Conservation (phyloP, 306 rosid species). For the Astragalus glycyphyllos region DNA sequence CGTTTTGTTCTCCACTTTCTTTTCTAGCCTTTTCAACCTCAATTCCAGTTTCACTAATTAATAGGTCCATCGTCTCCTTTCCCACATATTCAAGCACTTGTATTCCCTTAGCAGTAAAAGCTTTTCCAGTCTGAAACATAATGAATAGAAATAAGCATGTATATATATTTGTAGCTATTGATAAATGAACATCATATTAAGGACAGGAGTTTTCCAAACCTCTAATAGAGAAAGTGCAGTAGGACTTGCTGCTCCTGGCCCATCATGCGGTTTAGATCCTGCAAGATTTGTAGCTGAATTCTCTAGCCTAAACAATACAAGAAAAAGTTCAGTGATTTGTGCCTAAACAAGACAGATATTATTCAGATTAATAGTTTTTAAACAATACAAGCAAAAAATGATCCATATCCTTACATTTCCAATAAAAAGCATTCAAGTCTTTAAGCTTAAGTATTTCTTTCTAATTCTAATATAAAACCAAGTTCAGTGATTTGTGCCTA, state of each 20-base stretch:
- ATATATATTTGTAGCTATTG: conserved; percentile 3
- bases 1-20: conserved; percentile 52
- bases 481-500: background rate
- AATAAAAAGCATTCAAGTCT: too few relatives aligned
- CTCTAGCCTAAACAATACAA: conserved; percentile 98
- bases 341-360: too few relatives aligned
- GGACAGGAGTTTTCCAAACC: conserved; percentile 55
- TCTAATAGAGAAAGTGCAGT: conserved; percentile 82
- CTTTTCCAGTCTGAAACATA: conserved; percentile 81
- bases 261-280: conserved; percentile 66
- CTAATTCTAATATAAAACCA: conserved; percentile 20
- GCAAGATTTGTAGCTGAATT: conserved; percentile 83
- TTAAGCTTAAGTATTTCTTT: background rate
- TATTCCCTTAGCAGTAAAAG: conserved; percentile 94
- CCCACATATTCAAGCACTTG: conserved; percentile 96
- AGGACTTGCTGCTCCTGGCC: conserved; percentile 59
- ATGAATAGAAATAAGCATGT: conserved; percentile 43
- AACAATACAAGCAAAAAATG: too few relatives aligned
- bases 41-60: conserved; percentile 92
- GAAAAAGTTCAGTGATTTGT: too few relatives aligned
- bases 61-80: conserved; percentile 90
- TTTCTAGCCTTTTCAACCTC: conserved; percentile 71
- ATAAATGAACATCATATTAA: conserved; percentile 31
- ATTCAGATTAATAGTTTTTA: too few relatives aligned
- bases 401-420: too few relatives aligned